These are phyloP conservation scores for Salix dunnii DNA, from an alignment of 345 rosid species.

Conservation along the genomic window DNA sequence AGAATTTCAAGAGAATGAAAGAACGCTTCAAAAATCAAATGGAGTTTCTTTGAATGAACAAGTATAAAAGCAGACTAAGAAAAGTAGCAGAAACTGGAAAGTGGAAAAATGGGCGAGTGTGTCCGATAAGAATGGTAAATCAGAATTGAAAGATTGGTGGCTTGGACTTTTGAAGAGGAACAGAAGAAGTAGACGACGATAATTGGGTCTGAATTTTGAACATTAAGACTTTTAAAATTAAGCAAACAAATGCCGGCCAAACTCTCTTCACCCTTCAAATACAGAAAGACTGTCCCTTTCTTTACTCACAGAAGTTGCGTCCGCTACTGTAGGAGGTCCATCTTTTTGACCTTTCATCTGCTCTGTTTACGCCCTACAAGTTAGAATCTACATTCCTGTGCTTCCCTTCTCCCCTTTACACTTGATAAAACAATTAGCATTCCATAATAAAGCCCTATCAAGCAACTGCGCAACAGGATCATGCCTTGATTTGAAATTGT, in stretches of 20 bases:
- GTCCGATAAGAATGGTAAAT: not conserved
- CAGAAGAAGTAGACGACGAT: conserved; percentile 28
- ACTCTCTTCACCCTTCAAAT: no score
- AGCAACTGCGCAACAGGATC: not conserved
- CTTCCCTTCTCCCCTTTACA: not conserved
- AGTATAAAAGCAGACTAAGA: not conserved
- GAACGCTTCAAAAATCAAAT: not conserved
- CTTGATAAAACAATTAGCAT: not conserved
- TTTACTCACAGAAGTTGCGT: not conserved
- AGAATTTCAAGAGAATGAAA: conserved; percentile 13
- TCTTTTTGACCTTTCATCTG: conserved; percentile 4
- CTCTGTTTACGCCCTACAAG: not conserved
- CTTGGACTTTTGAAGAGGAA: conserved; percentile 1
- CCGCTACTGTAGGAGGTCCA: not conserved
- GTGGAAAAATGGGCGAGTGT: not conserved
- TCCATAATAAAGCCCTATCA: not conserved
- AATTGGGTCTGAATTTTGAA: conserved; percentile 16
- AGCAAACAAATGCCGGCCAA: not conserved
- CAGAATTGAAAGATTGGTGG: not conserved
- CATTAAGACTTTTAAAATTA: not conserved
- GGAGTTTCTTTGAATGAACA: not conserved
- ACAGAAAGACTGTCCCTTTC: not conserved
- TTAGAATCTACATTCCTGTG: not conserved
- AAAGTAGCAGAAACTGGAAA: not conserved
- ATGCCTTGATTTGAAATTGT: not conserved